Base-by-base conservation (phyloP, 306 rosid genomes). In the Acacia confusa region DNA sequence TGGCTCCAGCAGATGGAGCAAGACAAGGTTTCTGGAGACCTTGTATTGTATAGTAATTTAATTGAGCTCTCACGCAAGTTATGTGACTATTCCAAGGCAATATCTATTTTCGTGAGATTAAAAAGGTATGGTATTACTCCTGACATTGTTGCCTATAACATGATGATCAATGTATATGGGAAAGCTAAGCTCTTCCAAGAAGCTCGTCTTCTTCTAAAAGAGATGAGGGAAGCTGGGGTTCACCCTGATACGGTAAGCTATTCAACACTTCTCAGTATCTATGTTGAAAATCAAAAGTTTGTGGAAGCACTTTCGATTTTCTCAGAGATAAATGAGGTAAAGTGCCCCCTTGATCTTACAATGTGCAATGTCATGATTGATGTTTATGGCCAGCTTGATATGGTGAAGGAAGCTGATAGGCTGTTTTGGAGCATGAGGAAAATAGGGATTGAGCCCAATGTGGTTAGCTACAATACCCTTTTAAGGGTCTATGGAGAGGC, bases 361-460 rank as follows among this genome's bases (percentile, higher is more conserved):
- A 93, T 94, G 0, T 95, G 97, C 79, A 95, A 95, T 83, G 81
- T 95, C n/a, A 90, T 95, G 97, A 91, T 95, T 74, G 99, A 95
- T 88, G 97, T 91, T 65, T 95, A 95, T 64, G 99, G 99, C 79
- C 99, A 90, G 89, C 89, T 95, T 75, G 94, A 93, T 61, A 91
- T 95, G 99, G 94, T 87, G 40, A 91, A 90, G 88, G 99, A 93
- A 79, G 97, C 97, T 12, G 99, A 95, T 72, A 78, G 92, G 58
- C 85, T 95, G 78, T 95, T 95, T 80, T 93, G 99, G 99, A 90
- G 99, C 82, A 90, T 95, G 97, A 89, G 92, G 85, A 93, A 93
- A 83, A 84, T 92, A 85, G 99, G 92, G 57, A 81, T 95, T 52
- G 92, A 90, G 72, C 99, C 99, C 16, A 90, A 69, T 77, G 97